Base-by-base conservation (phyloP, 2,329 filamentous ascomycete genomes). In the Fusarium sp. region DNA sequence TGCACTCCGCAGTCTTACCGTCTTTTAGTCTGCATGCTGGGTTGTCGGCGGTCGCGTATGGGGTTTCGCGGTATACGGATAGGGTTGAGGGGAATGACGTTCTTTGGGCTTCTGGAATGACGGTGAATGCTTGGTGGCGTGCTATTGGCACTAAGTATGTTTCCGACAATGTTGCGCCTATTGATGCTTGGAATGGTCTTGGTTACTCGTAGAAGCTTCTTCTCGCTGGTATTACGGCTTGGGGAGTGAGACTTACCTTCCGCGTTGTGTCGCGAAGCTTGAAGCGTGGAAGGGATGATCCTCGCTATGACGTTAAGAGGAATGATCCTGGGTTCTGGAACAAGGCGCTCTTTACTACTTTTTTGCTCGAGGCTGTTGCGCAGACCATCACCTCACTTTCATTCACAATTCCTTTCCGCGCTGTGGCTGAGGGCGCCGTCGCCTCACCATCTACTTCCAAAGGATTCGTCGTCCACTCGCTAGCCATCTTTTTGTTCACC, bases 111-210 rank as follows among this genome's bases (percentile, higher is more conserved):
- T 66, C 67, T 1, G 67, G 67, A 3, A 59, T 70, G 66, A 70
- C 67, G 8, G 8, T 70, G 10, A 70, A 70, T 14, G 67, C 67
- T 6, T 70, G 67, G 67, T 70, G 67, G 67, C 70, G 67, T 12
- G 67, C 67, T 15, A 28, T 70, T 28, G 67, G 66, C 8, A 22
- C 53, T 18, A 61, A 61, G 10, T 54, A 60, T 20, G 5, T 60
- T 13, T 24, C 66, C 11, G 59, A 70, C 11, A 48, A 42, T 22
- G 8, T 60, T 26, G 35, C 66, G 2, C 17, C 57, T 5, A 6
- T 54, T 14, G 47, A 70, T 7, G 67, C 67, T 2, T 70, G 67
- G 67, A 54, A 47, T 24, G 15, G 2, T 18, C 67, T 70, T 6
- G 38, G 22, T 0, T 70, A 70, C 5, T 48, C 67, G 1, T 66